Percentiles rank a stretch among this genome's conserved stretches.
Conservation (phyloP, 1,284 basidiomycete species). For the Hypsizygus ulmarius region DNA sequence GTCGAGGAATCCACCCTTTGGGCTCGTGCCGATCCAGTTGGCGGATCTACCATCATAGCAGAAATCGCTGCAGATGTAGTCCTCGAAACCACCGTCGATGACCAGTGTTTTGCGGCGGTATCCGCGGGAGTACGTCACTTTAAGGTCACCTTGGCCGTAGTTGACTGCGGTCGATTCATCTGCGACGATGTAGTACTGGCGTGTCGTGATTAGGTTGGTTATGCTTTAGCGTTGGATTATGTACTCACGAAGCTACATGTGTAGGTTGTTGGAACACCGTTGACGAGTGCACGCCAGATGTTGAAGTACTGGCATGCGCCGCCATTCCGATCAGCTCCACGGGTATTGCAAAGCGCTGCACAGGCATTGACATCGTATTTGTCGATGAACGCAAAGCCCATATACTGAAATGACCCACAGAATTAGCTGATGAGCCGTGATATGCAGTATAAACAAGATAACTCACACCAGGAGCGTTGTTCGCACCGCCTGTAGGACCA, state of each 20-base stretch:
- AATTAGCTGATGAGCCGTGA: conserved; percentile 1
- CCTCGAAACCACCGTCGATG: conserved; percentile 30
- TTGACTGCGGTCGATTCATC: conserved; percentile 40
- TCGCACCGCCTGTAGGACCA: conserved; percentile 42
- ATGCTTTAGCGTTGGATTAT: background rate
- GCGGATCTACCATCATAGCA: conserved; percentile 25
- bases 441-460: background rate
- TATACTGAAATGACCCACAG: conserved; percentile 20
- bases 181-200: conserved; percentile 38
- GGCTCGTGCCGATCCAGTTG: conserved; percentile 28
- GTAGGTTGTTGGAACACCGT: conserved; percentile 40
- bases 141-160: conserved; percentile 37
- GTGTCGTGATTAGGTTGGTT: background rate
- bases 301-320: conserved; percentile 45
- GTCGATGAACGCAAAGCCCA: conserved; percentile 42
- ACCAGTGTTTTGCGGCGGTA: conserved; percentile 27
- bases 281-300: conserved; percentile 43
- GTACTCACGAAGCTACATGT: conserved; percentile 41
- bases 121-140: conserved; percentile 40
- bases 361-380: conserved; percentile 38
- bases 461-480: conserved; percentile 43
- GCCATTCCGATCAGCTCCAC: conserved; percentile 32
- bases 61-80: conserved; percentile 26
- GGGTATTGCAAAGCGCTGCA: conserved; percentile 36
- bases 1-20: conserved; percentile 25